Evolutionary conservation across 306 rosid species (phyloP), one percentile per base, ranked within the genome.

Genomic region (Comarum palustre): DNA sequence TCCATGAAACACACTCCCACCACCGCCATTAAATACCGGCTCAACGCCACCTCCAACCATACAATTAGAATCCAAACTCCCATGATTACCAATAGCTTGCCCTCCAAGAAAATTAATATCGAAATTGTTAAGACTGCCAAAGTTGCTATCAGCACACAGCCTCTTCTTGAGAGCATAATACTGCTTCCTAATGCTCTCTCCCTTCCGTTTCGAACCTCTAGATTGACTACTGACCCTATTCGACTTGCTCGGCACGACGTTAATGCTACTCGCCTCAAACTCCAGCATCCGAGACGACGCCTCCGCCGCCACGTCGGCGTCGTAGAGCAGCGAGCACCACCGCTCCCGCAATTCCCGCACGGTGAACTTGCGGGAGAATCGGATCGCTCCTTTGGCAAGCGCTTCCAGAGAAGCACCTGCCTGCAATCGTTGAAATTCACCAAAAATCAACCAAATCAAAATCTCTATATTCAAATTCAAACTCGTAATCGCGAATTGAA

Each of bases 371-470:
- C 87, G 82, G 16, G 97, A 90, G 84, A 92, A 92, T 17, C 68
- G 73, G 20, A 92, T 94, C n/a, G 93, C 97, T 43, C 97, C 97
- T 82, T 80, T 90, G 38, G 97, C 90, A 77, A 90, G 89, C 43
- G 97, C 93, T 84, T 92, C 96, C 77, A 90, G 60, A 46, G 96
- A 88, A 63, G 94, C 97, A 65, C 97, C 96, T 12, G 77, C 84
- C 97, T 92, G 46, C 2, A 57, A 25, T 46, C 12, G 22, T 52
- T 36, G 6, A 36, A 19, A 24, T 8, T 47, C 62, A 12, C 4
- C 4, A 76, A 10, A 80, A 36, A 14, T 31, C 46, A 76, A 61
- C 4, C 42, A 14, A 79, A 14, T 34, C 36, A 48, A 10, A 31
- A 41, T 43, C 58, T 3, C 38, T 45, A 29, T 8, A 51, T 10